Evolutionary conservation across 2,329 filamentous ascomycete species (phyloP).

Genomic region (Xylaria hypoxylon): DNA sequence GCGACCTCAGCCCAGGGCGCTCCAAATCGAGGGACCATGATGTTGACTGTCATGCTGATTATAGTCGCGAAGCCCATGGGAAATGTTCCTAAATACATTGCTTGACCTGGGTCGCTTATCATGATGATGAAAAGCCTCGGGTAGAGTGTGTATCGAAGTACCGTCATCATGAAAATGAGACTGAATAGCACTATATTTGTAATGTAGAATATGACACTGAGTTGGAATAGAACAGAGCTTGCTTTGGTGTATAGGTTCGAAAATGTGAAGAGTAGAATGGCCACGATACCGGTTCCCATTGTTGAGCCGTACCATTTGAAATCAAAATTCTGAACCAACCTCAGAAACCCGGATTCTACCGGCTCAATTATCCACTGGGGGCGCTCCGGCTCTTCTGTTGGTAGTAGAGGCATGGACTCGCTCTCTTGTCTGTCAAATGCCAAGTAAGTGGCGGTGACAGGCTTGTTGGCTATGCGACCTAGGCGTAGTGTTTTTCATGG

Average conservation of each 20-base stretch:
- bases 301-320: constrained; percentile 66
- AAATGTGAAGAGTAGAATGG: constrained; percentile 67
- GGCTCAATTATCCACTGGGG: constrained; percentile 30
- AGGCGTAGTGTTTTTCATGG: constrained; percentile 14
- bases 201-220: constrained; percentile 70
- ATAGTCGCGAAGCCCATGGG: constrained; percentile 78
- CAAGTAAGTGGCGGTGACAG: constrained; percentile 15
- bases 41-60: constrained; percentile 70
- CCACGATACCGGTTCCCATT: constrained; percentile 77
- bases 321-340: constrained; percentile 33
- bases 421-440: constrained; percentile 9
- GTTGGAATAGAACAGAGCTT: constrained; percentile 63
- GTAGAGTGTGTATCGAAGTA: constrained; percentile 72
- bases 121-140: constrained; percentile 74
- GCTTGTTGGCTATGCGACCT: not conserved
- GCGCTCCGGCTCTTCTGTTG: constrained; percentile 5
- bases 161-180: constrained; percentile 64
- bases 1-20: constrained; percentile 63
- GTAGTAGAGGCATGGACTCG: constrained; percentile 16
- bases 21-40: constrained; percentile 73
- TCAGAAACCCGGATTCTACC: constrained; percentile 30
- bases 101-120: constrained; percentile 74
- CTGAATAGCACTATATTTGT: constrained; percentile 70
- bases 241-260: constrained; percentile 28
- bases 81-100: constrained; percentile 75